Conservation (phyloP, 176 grass and related monocot genomes). For the Alloteropsis semialata region DNA sequence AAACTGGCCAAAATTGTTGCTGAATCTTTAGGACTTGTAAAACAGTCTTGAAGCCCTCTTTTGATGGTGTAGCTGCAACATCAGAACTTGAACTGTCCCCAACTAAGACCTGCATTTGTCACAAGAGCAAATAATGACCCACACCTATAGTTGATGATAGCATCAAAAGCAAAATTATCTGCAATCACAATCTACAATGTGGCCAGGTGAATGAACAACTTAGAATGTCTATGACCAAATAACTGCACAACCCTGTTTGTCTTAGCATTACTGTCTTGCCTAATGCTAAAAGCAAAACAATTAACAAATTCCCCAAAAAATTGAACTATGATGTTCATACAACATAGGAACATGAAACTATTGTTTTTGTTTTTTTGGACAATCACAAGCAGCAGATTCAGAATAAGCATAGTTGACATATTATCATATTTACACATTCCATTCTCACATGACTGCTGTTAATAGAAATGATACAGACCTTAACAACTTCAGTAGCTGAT, state of each 20-base stretch:
- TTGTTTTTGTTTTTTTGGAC: not conserved
- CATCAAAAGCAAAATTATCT: not conserved
- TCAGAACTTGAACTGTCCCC: slow-evolving; percentile 43
- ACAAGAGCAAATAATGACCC: slow-evolving; percentile 8
- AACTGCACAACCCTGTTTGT: not conserved
- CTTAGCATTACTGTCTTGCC: not conserved
- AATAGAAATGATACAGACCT: slow-evolving; percentile 53
- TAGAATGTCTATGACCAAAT: not conserved
- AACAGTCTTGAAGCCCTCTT: slow-evolving; percentile 58
- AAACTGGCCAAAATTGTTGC: slow-evolving; percentile 71
- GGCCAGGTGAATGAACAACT: not conserved
- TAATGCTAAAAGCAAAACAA: slow-evolving; percentile 21
- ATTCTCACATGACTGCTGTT: slow-evolving; percentile 8
- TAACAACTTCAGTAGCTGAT: slow-evolving; percentile 91
- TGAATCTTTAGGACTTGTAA: slow-evolving; percentile 74
- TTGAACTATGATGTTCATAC: slow-evolving; percentile 5
- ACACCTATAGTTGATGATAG: not conserved
- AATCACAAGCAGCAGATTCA: not conserved
- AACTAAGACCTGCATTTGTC: slow-evolving; percentile 61
- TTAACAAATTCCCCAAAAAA: not conserved
- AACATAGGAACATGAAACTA: not conserved
- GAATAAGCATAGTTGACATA: slow-evolving; percentile 6
- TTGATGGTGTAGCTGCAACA: slow-evolving; percentile 51
- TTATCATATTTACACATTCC: slow-evolving; percentile 18
- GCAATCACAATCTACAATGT: not conserved